Evolutionary conservation across 495 filamentous ascomycete genomes (phyloP), one percentile per base, ranked within the genome.

Genomic region (Amniculicola lignicola): DNA sequence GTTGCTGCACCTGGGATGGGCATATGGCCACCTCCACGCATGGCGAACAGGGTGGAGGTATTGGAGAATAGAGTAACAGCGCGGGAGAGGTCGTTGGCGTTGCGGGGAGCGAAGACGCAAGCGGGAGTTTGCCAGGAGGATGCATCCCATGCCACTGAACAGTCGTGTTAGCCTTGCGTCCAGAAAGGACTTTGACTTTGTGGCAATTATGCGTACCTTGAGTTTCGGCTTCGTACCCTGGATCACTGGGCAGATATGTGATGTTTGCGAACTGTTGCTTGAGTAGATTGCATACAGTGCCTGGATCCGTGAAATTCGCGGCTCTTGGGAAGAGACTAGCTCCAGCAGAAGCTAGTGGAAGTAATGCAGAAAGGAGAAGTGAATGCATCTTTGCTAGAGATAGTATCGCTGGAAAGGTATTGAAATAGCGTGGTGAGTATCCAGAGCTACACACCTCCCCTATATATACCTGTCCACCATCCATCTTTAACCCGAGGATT

Each of bases 21-120:
- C 16, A 68, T 73, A 54, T 82, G 79, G 0, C 81, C 80, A 12
- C 78, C 79, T 33, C 69, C 67, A 14, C 75, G 70, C 40, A 82
- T 72, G 12, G 74, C 72, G 55, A 82, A 82, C 9, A 67, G 46
- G 15, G 74, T 69, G n/a, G 73, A 53, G 3, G 62, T 57, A 38
- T 39, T 54, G 15, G 10, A 60, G 62, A 6, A 75, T 4, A 67
- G 51, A 14, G 57, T 48, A 12, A 81, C 38, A 3, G 68, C 67
- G 0, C 21, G 25, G 2, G 78, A 71, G 7, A 80, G 70, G 22
- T 78, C 70, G 0, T 54, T 9, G 0, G 72, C 55, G 4, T 33
- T 65, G 1, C 24, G 25, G 2, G 77, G 77, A 1, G 67, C 43
- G 15, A 78, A 66, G 47, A 76, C 66, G 64, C 77, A 81, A 3